Conservation (phyloP, 2,329 filamentous ascomycete genomes). For the Hymenoscyphus fraxineus region DNA sequence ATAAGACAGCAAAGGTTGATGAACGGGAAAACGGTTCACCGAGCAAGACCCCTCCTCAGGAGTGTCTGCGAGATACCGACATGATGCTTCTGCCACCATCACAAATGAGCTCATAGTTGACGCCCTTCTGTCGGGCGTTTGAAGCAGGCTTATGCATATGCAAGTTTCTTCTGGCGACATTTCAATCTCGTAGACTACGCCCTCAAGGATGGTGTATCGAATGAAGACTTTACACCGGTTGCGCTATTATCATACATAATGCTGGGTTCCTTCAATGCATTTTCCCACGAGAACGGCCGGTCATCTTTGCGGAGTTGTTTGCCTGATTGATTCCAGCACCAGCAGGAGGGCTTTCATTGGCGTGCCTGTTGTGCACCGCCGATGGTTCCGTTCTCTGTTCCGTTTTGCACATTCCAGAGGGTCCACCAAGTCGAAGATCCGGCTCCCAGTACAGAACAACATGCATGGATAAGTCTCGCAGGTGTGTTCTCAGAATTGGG, state of each 20-base stretch:
- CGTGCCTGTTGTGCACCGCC: neutral
- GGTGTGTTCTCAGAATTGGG: too few relatives aligned
- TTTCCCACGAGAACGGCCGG: neutral
- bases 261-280: neutral
- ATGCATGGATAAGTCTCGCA: too few relatives aligned
- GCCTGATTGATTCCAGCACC: neutral
- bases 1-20: neutral
- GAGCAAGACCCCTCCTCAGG: neutral
- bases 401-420: neutral
- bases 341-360: neutral
- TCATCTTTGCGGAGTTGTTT: neutral
- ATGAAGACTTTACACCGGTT: neutral
- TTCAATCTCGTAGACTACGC: neutral
- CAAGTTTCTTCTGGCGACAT: neutral
- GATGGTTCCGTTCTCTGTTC: neutral
- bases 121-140: neutral
- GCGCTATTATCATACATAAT: neutral
- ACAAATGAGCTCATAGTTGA: neutral
- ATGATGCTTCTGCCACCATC: neutral
- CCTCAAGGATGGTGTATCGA: neutral
- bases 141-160: neutral
- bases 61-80: neutral
- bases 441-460: too few relatives aligned
- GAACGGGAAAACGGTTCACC: neutral
- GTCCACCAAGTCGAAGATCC: too few relatives aligned